phyloP scores from a whole-genome alignment of 164 flowering plant genomes.

The Tetracentron sinense region DNA sequence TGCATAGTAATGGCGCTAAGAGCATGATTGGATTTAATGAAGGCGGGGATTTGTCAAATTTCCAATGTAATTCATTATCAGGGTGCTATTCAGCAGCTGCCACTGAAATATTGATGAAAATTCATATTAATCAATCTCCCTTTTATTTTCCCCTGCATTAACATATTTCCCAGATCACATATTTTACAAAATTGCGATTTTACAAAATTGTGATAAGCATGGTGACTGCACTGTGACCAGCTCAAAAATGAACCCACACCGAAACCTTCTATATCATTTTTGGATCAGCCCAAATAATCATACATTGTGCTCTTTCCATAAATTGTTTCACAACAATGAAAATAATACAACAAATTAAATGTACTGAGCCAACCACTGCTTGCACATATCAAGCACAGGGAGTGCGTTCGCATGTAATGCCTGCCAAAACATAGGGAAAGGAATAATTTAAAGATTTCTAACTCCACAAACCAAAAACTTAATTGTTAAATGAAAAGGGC shows the following conservation, averaged over 20 bases:
- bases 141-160: too few relatives aligned
- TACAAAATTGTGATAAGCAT: too few relatives aligned
- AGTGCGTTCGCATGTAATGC: conserved; percentile 97
- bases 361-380: conserved; percentile 92
- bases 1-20: too few relatives aligned
- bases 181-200: too few relatives aligned
- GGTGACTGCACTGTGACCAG: neutral
- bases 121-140: too few relatives aligned
- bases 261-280: neutral
- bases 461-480: too few relatives aligned
- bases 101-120: too few relatives aligned
- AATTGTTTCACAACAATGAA: neutral
- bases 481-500: neutral
- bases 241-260: neutral
- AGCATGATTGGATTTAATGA: too few relatives aligned
- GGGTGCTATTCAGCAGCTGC: too few relatives aligned
- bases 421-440: conserved; percentile 37
- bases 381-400: conserved; percentile 98
- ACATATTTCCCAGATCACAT: too few relatives aligned
- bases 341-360: conserved; percentile 39
- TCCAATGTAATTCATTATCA: neutral
- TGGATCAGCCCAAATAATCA: neutral
- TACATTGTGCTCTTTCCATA: too few relatives aligned
- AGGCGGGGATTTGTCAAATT: neutral
- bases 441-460: neutral